Evolutionary conservation across 768 basidiomycete species (phyloP), one percentile per base, ranked within the genome.

Genomic region (Naganishia vaughanmartiniae): DNA sequence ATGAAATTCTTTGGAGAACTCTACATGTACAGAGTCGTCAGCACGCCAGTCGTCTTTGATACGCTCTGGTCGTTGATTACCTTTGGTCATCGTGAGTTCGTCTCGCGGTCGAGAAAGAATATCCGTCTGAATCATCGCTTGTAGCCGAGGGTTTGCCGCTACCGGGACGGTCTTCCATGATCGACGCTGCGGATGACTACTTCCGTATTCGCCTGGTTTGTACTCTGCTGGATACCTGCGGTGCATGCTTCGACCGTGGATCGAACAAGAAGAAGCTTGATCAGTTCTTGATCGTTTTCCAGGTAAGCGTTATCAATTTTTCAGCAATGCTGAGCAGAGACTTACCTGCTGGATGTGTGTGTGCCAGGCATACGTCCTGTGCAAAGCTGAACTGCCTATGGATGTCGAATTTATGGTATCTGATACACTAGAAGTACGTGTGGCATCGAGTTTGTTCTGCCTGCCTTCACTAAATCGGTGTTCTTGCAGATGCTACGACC

Each of bases 331-430:
- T 31, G 19, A 26, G 60, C 71, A 89, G 87, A 24, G 12, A 11
- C 36, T n/a, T 73, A 26, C 26, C 19, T 26, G 28, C 28, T 46
- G 21, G 21, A 21, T 54, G 15, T 51, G 45, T 2, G 30, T 36
- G 60, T 39, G 21, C 21, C 73, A 85, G 83, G 89, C 93, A 70
- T 99, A 98, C 80, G 84, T 90, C 19, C 84, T 89, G n/a, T 91
- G 90, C 83, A 99, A 99, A 82, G 86, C 88, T 54, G 84, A 87
- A 6, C 80, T 94, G n/a, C 89, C 96, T 0, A 94, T 97, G 93
- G 96, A 99, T 73, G 90, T 96, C 14, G 94, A 96, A 66, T 99
- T 98, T 82, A 95, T 97, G 92, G 81, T 96, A 9, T 87, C 88
- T 0, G 96, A 99, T 80, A 96, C 95, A 0, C 81, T 99, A 11